Percentiles rank a stretch among this genome's conserved stretches.
Evolutionary conservation across 140 eudicot genomes (phyloP).

Genomic region (Flaveria floridana): DNA sequence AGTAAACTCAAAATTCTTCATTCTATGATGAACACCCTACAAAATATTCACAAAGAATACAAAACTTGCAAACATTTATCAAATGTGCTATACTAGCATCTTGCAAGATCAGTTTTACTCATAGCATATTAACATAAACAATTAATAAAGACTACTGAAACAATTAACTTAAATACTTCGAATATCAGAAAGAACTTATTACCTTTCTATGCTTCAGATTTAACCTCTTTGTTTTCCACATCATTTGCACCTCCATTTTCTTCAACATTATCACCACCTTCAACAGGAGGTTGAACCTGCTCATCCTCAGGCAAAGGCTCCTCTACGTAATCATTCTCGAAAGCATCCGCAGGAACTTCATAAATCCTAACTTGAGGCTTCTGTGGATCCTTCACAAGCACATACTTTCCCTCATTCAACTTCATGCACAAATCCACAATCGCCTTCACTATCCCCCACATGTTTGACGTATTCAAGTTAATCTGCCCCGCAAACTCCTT

Average conservation of each 20-base stretch:
- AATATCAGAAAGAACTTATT: neutral
- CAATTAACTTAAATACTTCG: too few species aligned
- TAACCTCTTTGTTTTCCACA: slow-evolving; percentile 48
- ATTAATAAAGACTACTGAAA: neutral
- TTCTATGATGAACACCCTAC: neutral
- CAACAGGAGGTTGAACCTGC: slow-evolving; percentile 83
- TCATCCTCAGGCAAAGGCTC: slow-evolving; percentile 81
- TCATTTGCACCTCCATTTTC: slow-evolving; percentile 44
- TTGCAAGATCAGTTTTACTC: neutral
- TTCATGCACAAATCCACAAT: slow-evolving; percentile 93
- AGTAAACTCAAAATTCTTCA: too few species aligned
- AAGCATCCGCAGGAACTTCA: slow-evolving; percentile 92
- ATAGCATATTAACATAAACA: neutral
- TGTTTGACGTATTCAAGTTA: slow-evolving; percentile 69
- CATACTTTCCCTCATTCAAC: slow-evolving; percentile 85
- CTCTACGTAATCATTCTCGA: slow-evolving; percentile 81
- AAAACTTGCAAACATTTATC: neutral
- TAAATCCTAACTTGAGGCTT: slow-evolving; percentile 89
- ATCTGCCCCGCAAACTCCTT: slow-evolving; percentile 82
- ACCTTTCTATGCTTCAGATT: slow-evolving; percentile 23
- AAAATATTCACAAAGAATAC: neutral
- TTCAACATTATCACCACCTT: slow-evolving; percentile 50
- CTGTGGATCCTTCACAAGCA: slow-evolving; percentile 76
- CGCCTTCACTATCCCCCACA: slow-evolving; percentile 94
- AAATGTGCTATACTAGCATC: neutral